These are phyloP conservation scores for Lepiota brunneoincarnata DNA, from an alignment of 768 basidiomycete species.

Conservation along the genomic window DNA sequence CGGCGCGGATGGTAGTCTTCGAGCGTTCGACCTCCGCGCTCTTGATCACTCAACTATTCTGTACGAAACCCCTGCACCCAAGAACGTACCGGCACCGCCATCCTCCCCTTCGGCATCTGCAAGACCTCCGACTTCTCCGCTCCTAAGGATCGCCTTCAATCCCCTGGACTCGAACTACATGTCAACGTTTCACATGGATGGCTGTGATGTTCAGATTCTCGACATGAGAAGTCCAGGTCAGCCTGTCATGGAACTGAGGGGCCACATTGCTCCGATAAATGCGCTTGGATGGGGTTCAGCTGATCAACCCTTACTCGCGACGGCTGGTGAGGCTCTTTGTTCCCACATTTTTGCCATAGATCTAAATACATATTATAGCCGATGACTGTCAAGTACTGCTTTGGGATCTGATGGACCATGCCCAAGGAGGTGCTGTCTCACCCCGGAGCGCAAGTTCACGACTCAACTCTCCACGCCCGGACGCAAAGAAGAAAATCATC, in stretches of 20 bases:
- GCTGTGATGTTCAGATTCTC: constrained; percentile 83
- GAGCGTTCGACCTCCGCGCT: constrained; percentile 94
- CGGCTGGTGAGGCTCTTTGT: constrained; percentile 61
- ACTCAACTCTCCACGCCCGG: constrained; percentile 77
- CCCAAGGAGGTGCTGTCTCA: constrained; percentile 54
- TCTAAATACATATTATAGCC: constrained; percentile 40
- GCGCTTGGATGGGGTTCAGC: constrained; percentile 89
- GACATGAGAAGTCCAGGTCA: constrained; percentile 97
- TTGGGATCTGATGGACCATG: constrained; percentile 80
- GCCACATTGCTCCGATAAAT: constrained; percentile 79
- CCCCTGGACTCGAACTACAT: constrained; percentile 92
- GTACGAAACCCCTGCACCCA: constrained; percentile 88
- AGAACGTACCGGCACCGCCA: constrained; percentile 59
- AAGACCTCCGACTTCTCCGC: constrained; percentile 74
- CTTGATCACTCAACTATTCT: constrained; percentile 98
- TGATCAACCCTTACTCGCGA: constrained; percentile 81
- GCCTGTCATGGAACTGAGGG: constrained; percentile 89
- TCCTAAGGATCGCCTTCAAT: constrained; percentile 88
- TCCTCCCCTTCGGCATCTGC: constrained; percentile 56
- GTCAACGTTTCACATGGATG: constrained; percentile 96
- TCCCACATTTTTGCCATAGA: not conserved
- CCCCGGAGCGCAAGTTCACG: constrained; percentile 72
- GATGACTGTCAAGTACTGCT: constrained; percentile 94
- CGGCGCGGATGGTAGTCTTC: constrained; percentile 93
- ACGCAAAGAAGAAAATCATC: constrained; percentile 71